Evolutionary conservation across 2,329 filamentous ascomycete species (phyloP).

Genomic region (Aspergillus viridinutans): DNA sequence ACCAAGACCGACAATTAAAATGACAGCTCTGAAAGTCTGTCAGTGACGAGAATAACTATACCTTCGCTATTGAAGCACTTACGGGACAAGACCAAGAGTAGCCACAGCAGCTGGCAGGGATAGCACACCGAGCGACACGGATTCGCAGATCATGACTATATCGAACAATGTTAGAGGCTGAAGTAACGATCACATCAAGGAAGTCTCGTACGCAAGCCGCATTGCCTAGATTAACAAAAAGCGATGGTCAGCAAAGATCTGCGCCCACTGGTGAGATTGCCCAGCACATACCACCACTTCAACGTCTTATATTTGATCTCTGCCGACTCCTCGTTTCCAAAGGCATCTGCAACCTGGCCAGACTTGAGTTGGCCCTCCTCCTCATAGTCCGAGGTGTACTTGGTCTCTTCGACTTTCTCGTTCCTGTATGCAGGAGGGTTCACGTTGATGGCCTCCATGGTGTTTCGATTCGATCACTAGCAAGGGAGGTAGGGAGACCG

Average conservation of each 20-base stretch:
- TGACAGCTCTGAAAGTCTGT: constrained; percentile 38
- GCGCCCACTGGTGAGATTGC: too few species aligned
- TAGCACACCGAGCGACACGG: constrained; percentile 53
- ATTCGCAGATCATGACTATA: constrained; percentile 53
- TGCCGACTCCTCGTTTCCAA: constrained; percentile 30
- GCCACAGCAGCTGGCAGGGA: constrained; percentile 50
- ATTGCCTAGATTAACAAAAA: constrained; percentile 26
- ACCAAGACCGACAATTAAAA: constrained; percentile 53
- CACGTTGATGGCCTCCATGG: background rate
- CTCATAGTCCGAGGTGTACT: background rate
- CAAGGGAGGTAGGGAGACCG: background rate
- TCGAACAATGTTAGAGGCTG: background rate
- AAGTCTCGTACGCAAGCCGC: constrained; percentile 30
- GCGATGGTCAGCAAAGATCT: background rate
- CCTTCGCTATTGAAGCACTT: constrained; percentile 7
- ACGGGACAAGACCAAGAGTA: constrained; percentile 48
- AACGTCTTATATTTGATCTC: constrained; percentile 48
- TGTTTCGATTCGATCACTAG: background rate
- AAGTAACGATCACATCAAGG: background rate
- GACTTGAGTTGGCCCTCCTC: background rate
- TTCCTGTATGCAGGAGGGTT: background rate
- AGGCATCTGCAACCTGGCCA: constrained; percentile 19
- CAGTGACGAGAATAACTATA: background rate
- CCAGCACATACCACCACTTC: constrained; percentile 34
- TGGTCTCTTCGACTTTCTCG: background rate